Conservation (phyloP, 176 grass and related monocot species). For the Zoysia pacifica region DNA sequence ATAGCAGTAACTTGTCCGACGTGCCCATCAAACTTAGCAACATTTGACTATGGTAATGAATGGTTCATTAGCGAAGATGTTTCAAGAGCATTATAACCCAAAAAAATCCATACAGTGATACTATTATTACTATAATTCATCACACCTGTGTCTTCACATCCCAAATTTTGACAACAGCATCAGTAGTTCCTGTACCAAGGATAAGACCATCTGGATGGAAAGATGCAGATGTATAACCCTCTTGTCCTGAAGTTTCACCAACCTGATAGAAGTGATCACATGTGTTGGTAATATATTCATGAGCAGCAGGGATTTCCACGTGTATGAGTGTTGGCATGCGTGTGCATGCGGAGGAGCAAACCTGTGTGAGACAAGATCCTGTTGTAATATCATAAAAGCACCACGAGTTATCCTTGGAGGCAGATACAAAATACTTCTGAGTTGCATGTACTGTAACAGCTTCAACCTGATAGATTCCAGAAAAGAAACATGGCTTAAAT, state of each 20-base stretch:
- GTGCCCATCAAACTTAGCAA: constrained; percentile 92
- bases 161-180: constrained; percentile 93
- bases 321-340: neutral
- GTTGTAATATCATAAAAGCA: constrained; percentile 97
- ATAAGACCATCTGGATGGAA: constrained; percentile 99
- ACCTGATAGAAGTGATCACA: constrained; percentile 53
- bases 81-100: constrained; percentile 10
- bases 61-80: constrained; percentile 41
- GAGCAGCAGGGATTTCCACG: neutral
- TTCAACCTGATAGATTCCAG: constrained; percentile 64
- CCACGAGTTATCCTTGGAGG: constrained; percentile 95
- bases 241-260: constrained; percentile 66
- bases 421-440: constrained; percentile 89
- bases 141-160: constrained; percentile 97
- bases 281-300: neutral
- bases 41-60: constrained; percentile 65
- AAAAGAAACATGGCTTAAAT: neutral
- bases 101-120: constrained; percentile 31
- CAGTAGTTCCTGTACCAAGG: constrained; percentile 91
- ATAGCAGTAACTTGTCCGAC: constrained; percentile 84
- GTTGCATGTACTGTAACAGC: constrained; percentile 97
- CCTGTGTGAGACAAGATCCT: constrained; percentile 94
- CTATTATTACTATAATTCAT: neutral
- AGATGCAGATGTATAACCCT: constrained; percentile 86
- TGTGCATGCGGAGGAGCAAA: constrained; percentile 14